Evolutionary conservation across 2,329 filamentous ascomycete genomes (phyloP).

Genomic region (Colletotrichum kahawae): DNA sequence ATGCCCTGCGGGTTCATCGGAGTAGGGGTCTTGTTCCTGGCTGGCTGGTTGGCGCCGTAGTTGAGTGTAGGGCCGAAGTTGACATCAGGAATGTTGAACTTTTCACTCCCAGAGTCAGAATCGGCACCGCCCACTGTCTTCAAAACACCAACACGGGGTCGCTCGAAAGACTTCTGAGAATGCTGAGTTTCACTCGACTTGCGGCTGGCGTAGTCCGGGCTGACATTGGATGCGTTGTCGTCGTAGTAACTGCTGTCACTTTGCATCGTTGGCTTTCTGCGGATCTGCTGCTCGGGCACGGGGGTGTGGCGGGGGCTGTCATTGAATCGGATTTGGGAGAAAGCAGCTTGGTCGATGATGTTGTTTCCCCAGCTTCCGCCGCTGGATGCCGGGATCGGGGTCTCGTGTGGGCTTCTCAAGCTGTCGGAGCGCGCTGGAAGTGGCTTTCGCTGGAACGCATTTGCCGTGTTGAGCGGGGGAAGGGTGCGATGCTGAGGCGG

Average conservation of each 20-base stretch:
- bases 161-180: slow-evolving; percentile 58
- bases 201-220: slow-evolving; percentile 79
- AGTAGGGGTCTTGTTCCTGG: slow-evolving; percentile 35
- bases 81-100: slow-evolving; percentile 70
- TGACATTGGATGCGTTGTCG: slow-evolving; percentile 67
- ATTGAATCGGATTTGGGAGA: slow-evolving; percentile 49
- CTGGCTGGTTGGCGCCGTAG: slow-evolving; percentile 50
- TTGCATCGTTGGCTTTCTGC: slow-evolving; percentile 35
- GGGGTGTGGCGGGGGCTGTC: slow-evolving; percentile 25
- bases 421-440: slow-evolving; percentile 47
- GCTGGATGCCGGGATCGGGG: slow-evolving; percentile 41
- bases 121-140: slow-evolving; percentile 73
- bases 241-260: slow-evolving; percentile 59
- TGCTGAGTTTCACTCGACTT: slow-evolving; percentile 51
- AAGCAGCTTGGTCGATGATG: slow-evolving; percentile 52
- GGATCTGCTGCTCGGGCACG: slow-evolving; percentile 26
- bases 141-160: slow-evolving; percentile 78
- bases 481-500: slow-evolving; percentile 8
- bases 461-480: slow-evolving; percentile 28
- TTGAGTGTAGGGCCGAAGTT: slow-evolving; percentile 88
- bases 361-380: slow-evolving; percentile 43
- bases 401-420: slow-evolving; percentile 33
- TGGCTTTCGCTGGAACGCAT: slow-evolving; percentile 56
- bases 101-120: slow-evolving; percentile 21
- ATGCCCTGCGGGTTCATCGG: slow-evolving; percentile 26